Base-by-base conservation (phyloP, 1,284 basidiomycete genomes). In the Moesziomyces aphidis region DNA sequence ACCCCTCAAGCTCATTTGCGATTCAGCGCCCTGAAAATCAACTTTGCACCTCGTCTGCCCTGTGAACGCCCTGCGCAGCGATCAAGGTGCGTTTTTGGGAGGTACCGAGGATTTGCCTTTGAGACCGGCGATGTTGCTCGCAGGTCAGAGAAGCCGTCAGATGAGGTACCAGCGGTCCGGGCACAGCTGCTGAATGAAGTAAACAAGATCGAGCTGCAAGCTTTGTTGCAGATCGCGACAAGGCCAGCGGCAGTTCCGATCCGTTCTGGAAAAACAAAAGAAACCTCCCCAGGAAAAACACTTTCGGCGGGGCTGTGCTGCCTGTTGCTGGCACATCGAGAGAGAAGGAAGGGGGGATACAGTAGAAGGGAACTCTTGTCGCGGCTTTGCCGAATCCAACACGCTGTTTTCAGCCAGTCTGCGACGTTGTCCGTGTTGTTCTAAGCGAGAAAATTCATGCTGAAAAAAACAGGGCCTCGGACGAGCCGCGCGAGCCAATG, bases 371-470 rank as follows among this genome's bases (percentile, higher is more conserved):
- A 42, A 42, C 2, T 42, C 39, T 42, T 42, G 39, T n/a, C 39
- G 39, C 39, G 39, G 39, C 15, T 19, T 42, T 42, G 39, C 39
- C 39, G 39, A 42, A 42, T 42, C 39, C 39, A 42, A 42, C 39
- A 42, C 39, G 17, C 39, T 42, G 39, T 19, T 28, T 26, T 26
- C 7, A 26, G 24, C 24, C 24, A 26, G 24, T 26, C 24, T 26
- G 24, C 24, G n/a, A 4, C 24, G 24, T 6, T 39, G 31, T 34
- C 31, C 31, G 28, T 46, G 26, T 23, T 55, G 28, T 55, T 42
- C 17, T 17, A 55, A 48, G 53, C 45, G 53, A 48, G 53, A n/a
- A 48, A 48, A 48, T 55, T 55, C 53, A 55, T 55, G 53, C 53
- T 55, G 31, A 39, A 55, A 55, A 34, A 48, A 53, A 17, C 22